Evolutionary conservation across 805 yeast genomes (phyloP), one percentile per base, ranked within the genome.

Genomic region (Zygosaccharomyces gambellarensis): DNA sequence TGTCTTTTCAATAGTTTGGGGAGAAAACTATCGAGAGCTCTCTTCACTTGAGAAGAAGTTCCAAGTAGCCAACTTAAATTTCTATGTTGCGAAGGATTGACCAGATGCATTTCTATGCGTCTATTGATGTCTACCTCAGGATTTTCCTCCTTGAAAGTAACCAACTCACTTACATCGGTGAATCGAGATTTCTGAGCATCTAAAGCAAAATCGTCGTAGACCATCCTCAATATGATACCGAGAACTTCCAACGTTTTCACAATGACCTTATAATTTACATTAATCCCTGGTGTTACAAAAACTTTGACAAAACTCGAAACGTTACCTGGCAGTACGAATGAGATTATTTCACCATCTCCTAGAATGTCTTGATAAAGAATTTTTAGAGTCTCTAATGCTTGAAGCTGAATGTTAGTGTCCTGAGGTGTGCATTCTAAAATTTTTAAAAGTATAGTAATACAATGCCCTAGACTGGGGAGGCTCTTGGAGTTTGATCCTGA

Each of bases 1-100:
- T 57, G 50, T 32, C 70, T 57, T 45, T 55, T 61, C 1, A 57
- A n/a, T 19, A 65, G 45, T 41, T 50, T 61, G 1, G 60, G 59
- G 1, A 65, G 38, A 22, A 77, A 63, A 2, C 70, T 56, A 22
- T 68, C 62, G 5, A 83, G 50, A 0, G 83, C 79, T 14, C 73
- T 62, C 43, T 69, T 67, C 2, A 81, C 67, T 56, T 83, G 87
- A 14, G 63, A 57, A 4, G 76, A 64, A 0, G 85, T 80, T 0
- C 76, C 81, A 11, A 61, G 68, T n/a, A 81, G 59, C 88, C 88
- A 82, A 12, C 74, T 56, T 5, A 68, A 68, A 4, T 78, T 73
- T 58, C 86, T 67, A 52, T 72, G 75, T 3, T 56, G 46, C 8
- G 36, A 42, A 30, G 36, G 29, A 30, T 21, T 42, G 17, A 32